phyloP scores from a whole-genome alignment of 306 rosid genomes.

The Pterocarpus macrocarpus region DNA sequence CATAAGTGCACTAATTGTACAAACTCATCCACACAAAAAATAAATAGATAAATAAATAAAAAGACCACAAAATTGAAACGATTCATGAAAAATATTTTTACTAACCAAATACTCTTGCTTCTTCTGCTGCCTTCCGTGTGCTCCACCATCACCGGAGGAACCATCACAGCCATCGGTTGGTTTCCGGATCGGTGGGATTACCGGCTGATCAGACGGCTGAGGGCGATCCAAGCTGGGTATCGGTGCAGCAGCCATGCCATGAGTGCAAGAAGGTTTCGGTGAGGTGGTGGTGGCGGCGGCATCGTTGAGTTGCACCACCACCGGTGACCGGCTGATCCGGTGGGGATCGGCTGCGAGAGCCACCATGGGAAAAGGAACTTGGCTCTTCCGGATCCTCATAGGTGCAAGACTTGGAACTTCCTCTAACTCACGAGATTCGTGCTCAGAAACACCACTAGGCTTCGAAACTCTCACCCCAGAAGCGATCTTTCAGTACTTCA shows the following conservation, averaged over 20 bases:
- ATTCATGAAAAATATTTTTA: slow-evolving; percentile 32
- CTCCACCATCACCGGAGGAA: slow-evolving; percentile 35
- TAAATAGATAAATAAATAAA: neutral
- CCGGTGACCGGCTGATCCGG: slow-evolving; percentile 63
- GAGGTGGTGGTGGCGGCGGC: neutral
- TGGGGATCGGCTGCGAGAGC: slow-evolving; percentile 79
- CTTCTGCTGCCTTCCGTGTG: slow-evolving; percentile 22
- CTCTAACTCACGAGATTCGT: slow-evolving; percentile 24
- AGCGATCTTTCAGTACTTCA: slow-evolving; percentile 46
- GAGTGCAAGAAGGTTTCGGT: slow-evolving; percentile 50
- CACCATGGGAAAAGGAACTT: slow-evolving; percentile 61
- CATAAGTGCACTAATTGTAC: slow-evolving; percentile 63
- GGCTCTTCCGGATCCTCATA: slow-evolving; percentile 91
- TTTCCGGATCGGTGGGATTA: slow-evolving; percentile 44
- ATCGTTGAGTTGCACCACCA: slow-evolving; percentile 69
- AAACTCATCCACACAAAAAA: slow-evolving; percentile 4
- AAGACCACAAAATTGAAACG: slow-evolving; percentile 28
- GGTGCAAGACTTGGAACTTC: slow-evolving; percentile 36
- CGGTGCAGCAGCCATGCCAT: neutral
- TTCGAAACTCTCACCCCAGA: slow-evolving; percentile 42
- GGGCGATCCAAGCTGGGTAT: slow-evolving; percentile 37
- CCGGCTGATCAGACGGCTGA: slow-evolving; percentile 60
- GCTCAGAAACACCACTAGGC: neutral
- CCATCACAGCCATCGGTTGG: no score
- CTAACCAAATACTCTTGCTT: slow-evolving; percentile 62